Evolutionary conservation across 83 land plant species (phyloP), one percentile per base, ranked within the genome.

Genomic region (Diphasiastrum complanatum): DNA sequence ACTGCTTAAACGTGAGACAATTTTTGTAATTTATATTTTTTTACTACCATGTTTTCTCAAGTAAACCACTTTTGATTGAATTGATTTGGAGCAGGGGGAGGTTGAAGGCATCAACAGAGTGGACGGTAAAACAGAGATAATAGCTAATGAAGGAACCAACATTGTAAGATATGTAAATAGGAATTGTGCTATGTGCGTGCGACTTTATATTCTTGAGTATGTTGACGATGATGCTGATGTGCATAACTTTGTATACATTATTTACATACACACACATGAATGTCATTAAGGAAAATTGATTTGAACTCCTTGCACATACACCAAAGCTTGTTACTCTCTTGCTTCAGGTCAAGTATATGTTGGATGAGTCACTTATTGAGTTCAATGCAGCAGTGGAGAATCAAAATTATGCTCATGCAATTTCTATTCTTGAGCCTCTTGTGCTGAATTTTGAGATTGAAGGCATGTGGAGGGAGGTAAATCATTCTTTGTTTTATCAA

Each of bases 391-490:
- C 73, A 24, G 48, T 75, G 45, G 74, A 75, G 40, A 64, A 50
- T 14, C 51, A 45, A 23, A 68, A 69, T 20, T 63, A 70, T 54
- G 68, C 53, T 19, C 63, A 45, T 63, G 78, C 74, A 23, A 33
- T 75, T 26, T 36, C 67, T 38, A 66, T 60, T 19, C 75, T 75
- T 35, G 74, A 75, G 45, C 61, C 74, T 47, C 74, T 75, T 20
- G 67, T 68, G 18, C 61, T 75, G 10, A 58, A 68, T 30, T 33
- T 61, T 12, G 78, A 75, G 60, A 69, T 63, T 28, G 67, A 54
- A 58, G 67, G 67, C 6, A 62, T 75, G 73, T 75, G 78, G 78
- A 75, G 64, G 51, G 68, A 75, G 78, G 78, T 69, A 25, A 11
- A 8, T 3, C 3, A 38, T 14, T 8, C 33, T 49, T 30, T 63